Percentiles rank a stretch among this genome's conserved stretches.
These are phyloP conservation scores for Sindora glabra DNA, from an alignment of 306 rosid genomes.

Conservation along the genomic window DNA sequence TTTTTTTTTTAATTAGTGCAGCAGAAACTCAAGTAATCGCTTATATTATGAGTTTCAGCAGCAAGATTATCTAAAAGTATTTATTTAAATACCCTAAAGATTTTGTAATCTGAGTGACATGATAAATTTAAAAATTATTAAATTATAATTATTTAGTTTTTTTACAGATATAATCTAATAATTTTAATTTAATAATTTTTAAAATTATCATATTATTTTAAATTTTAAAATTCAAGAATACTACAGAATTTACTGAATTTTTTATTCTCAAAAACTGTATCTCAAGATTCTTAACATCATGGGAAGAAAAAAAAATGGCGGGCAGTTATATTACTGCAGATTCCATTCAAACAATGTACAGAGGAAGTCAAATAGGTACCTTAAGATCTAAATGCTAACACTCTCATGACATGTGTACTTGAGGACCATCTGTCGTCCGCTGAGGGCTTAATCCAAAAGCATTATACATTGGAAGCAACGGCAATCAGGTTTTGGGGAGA, in stretches of 20 bases:
- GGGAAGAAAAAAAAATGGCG: slow-evolving; percentile 2
- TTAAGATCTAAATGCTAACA: slow-evolving; percentile 17
- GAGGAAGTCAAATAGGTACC: slow-evolving; percentile 21
- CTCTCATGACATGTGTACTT: slow-evolving; percentile 6
- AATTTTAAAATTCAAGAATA: too few relatives aligned
- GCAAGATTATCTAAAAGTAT: too few relatives aligned
- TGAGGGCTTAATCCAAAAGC: slow-evolving; percentile 6
- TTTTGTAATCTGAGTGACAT: background rate
- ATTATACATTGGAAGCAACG: slow-evolving; percentile 12
- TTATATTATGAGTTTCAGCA: slow-evolving; percentile 1
- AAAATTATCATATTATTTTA: too few relatives aligned
- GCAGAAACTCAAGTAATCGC: slow-evolving; percentile 17
- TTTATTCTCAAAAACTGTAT: background rate
- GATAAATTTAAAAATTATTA: too few relatives aligned
- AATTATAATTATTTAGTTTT: too few relatives aligned
- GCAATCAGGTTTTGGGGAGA: slow-evolving; percentile 1
- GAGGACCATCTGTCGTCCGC: slow-evolving; percentile 10
- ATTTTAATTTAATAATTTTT: too few relatives aligned
- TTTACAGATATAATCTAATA: too few relatives aligned
- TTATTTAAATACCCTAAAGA: background rate
- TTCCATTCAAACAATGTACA: slow-evolving; percentile 26
- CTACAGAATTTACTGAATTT: too few relatives aligned
- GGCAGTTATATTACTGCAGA: slow-evolving; percentile 7
- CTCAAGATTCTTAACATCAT: background rate
- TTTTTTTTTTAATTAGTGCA: too few relatives aligned